phyloP scores from a whole-genome alignment of 495 filamentous ascomycete genomes.

The Annulohypoxylon bovei region DNA sequence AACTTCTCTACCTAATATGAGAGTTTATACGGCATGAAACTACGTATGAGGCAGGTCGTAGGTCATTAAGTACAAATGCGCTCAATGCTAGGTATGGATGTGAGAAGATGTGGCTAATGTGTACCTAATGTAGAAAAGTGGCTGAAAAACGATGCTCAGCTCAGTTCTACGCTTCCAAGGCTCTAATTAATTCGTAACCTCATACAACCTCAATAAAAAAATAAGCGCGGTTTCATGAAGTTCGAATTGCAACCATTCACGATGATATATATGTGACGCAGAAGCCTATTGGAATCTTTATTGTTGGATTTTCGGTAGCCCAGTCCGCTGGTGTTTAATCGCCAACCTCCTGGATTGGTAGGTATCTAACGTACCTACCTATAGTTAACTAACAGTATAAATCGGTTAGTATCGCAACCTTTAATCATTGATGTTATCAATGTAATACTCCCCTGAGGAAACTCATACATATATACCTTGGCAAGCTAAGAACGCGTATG shows the following conservation, averaged over 20 bases:
- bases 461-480: neutral
- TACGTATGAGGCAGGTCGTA: no score
- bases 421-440: neutral
- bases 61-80: no score
- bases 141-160: no score
- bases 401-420: neutral
- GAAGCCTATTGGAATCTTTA: neutral
- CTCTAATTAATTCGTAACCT: neutral
- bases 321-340: neutral
- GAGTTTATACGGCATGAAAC: no score
- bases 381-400: no score
- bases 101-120: neutral
- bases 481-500: neutral
- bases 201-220: neutral
- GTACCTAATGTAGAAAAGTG: no score
- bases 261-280: neutral
- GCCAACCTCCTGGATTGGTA: neutral
- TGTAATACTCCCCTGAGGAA: neutral
- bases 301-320: neutral
- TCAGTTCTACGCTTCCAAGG: neutral
- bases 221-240: neutral
- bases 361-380: neutral
- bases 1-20: no score
- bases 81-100: no score
- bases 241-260: neutral